Base-by-base conservation (phyloP, 2,329 filamentous ascomycete genomes). In the Botrytis hyacinthi region DNA sequence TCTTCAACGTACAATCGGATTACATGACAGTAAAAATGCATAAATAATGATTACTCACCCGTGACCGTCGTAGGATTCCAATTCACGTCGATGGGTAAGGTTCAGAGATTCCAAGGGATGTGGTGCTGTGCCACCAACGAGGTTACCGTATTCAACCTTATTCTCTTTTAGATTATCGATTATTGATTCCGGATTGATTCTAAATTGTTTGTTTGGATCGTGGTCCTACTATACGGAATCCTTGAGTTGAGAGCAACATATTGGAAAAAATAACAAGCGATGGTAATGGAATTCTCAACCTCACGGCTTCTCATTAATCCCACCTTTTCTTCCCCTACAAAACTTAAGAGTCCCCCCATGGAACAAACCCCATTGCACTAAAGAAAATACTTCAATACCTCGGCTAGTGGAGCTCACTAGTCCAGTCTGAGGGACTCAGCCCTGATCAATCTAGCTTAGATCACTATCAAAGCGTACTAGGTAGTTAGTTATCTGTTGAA, bases 361-460 rank as follows among this genome's bases (percentile, higher is more conserved):
- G n/a, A 57, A 57, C n/a, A 57, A 57, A 29, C n/a, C 51, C n/a
- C 51, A 18, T 29, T 29, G 16, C 51, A 35, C 42, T 35, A 44
- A 48, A 65, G 12, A 20, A 67, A 4, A 29, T 54, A 54, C 46
- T n/a, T 68, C 22, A 26, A 35, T 40, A 54, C 65, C 46, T 68
- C 65, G 48, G 65, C 35, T 20, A 16, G 16, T 22, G 26, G 16
- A 51, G 44, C 44, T n/a, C 32, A 48, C 63, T 51, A 51, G 63
- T 67, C 32, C 63, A 35, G 16, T 26, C 44, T 37, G 14, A 57
- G 35, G 20, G 29, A 16, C 48, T 70, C 67, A 61, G 67, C 67
- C 67, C 67, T 70, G 67, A 61, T 40, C 44, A 70, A 70, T 44
- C 37, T 42, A 37, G 67, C 59, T 22, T 70, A 70, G 65, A 57